These are phyloP conservation scores for Erodium moschatum DNA, from an alignment of 441 rosid species.

Conservation along the genomic window DNA sequence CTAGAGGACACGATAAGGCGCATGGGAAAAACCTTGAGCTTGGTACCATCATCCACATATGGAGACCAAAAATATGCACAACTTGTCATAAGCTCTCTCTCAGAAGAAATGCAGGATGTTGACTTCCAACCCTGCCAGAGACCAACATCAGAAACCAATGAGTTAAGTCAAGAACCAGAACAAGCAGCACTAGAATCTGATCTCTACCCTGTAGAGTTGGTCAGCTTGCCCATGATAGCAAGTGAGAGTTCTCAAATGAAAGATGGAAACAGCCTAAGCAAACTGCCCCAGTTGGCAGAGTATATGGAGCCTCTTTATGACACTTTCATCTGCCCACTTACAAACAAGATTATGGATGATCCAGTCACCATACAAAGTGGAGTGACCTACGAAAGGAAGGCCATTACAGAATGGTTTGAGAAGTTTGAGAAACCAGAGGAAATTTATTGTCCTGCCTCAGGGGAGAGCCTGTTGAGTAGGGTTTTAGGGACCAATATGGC, in stretches of 20 bases:
- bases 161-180: conserved; percentile 20
- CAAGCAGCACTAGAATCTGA: conserved; percentile 39
- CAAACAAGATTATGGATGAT: conserved; percentile 72
- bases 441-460: conserved; percentile 51
- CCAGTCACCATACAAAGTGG: conserved; percentile 76
- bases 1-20: conserved; percentile 40
- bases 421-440: conserved; percentile 34
- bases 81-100: conserved; percentile 46
- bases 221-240: conserved; percentile 26
- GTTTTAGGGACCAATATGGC: conserved; percentile 42
- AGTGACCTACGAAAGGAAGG: conserved; percentile 64
- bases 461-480: conserved; percentile 35
- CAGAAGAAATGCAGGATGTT: conserved; percentile 58
- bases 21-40: conserved; percentile 50
- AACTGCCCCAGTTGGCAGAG: conserved; percentile 39
- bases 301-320: conserved; percentile 62
- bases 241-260: conserved; percentile 33
- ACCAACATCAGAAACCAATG: conserved; percentile 19
- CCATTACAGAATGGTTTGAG: conserved; percentile 55
- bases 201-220: conserved; percentile 40
- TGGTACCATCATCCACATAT: conserved; percentile 49
- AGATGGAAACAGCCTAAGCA: conserved; percentile 29
- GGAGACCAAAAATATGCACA: conserved; percentile 43
- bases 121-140: conserved; percentile 25
- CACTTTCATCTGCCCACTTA: conserved; percentile 72